Evolutionary conservation across 768 basidiomycete species (phyloP), one percentile per base, ranked within the genome.

Genomic region (Suillus fuscotomentosus): DNA sequence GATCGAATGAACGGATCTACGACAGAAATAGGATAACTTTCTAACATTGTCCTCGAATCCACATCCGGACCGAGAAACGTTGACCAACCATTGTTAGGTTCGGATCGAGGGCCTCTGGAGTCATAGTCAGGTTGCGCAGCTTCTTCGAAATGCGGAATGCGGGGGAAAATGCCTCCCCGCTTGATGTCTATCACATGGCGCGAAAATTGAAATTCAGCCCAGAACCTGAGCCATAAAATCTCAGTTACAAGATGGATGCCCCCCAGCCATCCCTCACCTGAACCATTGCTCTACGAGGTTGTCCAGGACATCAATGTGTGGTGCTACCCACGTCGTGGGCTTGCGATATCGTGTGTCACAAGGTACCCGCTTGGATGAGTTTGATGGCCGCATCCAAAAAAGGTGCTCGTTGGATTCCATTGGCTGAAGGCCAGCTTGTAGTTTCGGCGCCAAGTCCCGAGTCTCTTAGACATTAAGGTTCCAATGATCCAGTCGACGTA

Each of bases 381-480:
- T 69, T 13, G 67, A 68, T 34, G 64, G 63, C 2, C 71, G 73
- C 20, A 77, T 50, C 80, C 80, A 82, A 65, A 76, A 80, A 20
- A 42, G 5, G 41, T 42, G 15, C 38, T 57, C 24, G 14, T 69
- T 61, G 15, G 67, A 70, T 9, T 66, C 45, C n/a, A 43, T 60
- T 14, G 55, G 61, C 9, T 62, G 63, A 3, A 81, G 57, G 11
- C 70, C 70, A n/a, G 69, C 76, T 71, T 88, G 87, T 8, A 88
- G 70, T 64, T 85, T 87, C 0, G 86, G 87, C 13, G 87, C 70
- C 11, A 81, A 68, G 3, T 78, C 78, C 14, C 74, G 70, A 17
- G 67, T 72, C 88, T 89, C 63, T 48, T 20, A 22, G 42, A 39
- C 10, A 24, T 31, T 36, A 22, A 65, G 31, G 57, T 14, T n/a